Base-by-base conservation (phyloP, 2,329 filamentous ascomycete genomes). In the Colletotrichum sp. region DNA sequence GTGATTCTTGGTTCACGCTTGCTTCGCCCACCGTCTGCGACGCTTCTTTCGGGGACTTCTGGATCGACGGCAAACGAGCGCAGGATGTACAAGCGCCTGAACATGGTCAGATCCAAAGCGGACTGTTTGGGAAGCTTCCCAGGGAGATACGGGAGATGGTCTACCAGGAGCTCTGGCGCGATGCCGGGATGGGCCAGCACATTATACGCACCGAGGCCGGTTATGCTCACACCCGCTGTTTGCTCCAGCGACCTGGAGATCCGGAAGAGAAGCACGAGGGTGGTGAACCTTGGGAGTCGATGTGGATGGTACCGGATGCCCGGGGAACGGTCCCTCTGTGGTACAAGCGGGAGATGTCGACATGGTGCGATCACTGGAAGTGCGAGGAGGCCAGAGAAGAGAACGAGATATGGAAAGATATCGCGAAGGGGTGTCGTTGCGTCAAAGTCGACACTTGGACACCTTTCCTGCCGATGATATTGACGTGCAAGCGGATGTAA, bases 321-420 rank as follows among this genome's bases (percentile, higher is more conserved):
- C 39, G 69, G 10, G 73, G 73, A 4, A 24, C 69, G 32, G 63
- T 55, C 6, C 70, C 73, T 6, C 18, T 73, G 6, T 73, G 73
- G 73, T 72, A 63, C 7, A 69, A 68, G 55, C 73, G 73, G 7
- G 70, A 76, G 64, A 76, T 69, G 57, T 76, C 73, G 32, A 59
- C 55, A 0, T 76, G 73, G 70, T 72, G 73, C 10, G 73, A 76
- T 36, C 73, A 73, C 32, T 76, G 69, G 73, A 72, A 55, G 59
- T 76, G 69, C n/a, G 64, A 76, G 9, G 73, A 73, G 32, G 64
- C 69, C n/a, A 59, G 63, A 10, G 69, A 73, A 10, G 63, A 72
- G 28, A 57, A 49, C 4, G 63, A 72, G 32, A 69, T 69, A 7
- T 76, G 69, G 73, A 64, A 57, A 18, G 32, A 39, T 6, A 64